These are phyloP conservation scores for Leccinum griseonigrum DNA, from an alignment of 1,284 basidiomycete species.

Conservation along the genomic window DNA sequence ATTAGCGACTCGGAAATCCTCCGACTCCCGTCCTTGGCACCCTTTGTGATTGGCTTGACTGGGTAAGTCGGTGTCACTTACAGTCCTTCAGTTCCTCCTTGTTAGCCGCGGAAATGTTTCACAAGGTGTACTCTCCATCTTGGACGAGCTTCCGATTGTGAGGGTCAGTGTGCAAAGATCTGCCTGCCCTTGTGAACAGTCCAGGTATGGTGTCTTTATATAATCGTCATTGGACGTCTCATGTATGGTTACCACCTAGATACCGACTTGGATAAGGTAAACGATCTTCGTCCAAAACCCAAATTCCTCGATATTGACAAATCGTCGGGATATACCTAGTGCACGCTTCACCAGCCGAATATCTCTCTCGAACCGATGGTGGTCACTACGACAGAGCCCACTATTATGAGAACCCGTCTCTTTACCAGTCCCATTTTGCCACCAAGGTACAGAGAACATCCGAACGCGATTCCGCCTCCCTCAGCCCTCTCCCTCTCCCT, in stretches of 20 bases:
- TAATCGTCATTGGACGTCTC: background rate
- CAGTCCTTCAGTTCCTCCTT: background rate
- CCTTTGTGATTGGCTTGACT: constrained; percentile 80
- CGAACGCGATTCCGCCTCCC: too few species aligned
- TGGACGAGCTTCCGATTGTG: constrained; percentile 67
- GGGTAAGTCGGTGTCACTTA: constrained; percentile 47
- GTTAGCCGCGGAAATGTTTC: constrained; percentile 76
- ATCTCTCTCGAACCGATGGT: constrained; percentile 59
- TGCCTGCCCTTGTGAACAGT: constrained; percentile 42
- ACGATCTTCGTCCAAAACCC: background rate
- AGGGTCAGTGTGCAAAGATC: constrained; percentile 26
- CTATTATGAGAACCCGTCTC: constrained; percentile 70
- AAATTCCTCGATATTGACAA: constrained; percentile 2
- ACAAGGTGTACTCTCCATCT: constrained; percentile 70
- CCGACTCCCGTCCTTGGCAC: constrained; percentile 62
- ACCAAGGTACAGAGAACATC: constrained; percentile 50
- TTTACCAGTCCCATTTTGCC: constrained; percentile 68
- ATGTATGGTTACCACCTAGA: constrained; percentile 34
- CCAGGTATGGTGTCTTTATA: constrained; percentile 39
- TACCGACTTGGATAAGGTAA: constrained; percentile 52
- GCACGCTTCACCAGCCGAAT: constrained; percentile 69
- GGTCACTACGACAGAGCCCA: constrained; percentile 57
- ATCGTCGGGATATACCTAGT: constrained; percentile 69
- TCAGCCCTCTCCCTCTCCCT: too few species aligned
- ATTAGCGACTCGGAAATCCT: too few species aligned